Percentiles rank a stretch among this genome's conserved stretches.
Evolutionary conservation across 805 yeast genomes (phyloP).

Genomic region (Pichia insulana): DNA sequence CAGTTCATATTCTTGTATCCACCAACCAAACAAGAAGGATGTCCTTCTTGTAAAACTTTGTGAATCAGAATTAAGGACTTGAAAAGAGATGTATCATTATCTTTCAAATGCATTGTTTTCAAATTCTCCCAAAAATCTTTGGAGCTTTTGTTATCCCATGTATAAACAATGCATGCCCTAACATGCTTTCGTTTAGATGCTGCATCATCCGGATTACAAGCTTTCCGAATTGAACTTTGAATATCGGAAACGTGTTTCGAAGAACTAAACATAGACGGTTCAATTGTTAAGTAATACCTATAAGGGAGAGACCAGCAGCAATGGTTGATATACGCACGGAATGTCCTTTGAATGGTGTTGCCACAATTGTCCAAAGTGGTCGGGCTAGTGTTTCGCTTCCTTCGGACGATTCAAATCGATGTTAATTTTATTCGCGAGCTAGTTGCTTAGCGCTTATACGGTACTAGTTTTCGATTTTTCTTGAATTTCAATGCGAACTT

Average conservation of each 20-base stretch:
- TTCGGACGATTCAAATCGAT: too few relatives aligned
- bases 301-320: too few relatives aligned
- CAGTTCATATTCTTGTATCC: slow-evolving; percentile 74
- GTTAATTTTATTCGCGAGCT: too few relatives aligned
- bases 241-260: slow-evolving; percentile 32
- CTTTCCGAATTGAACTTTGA: slow-evolving; percentile 58
- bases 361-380: too few relatives aligned
- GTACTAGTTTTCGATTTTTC: too few relatives aligned
- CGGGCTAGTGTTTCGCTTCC: too few relatives aligned
- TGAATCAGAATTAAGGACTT: slow-evolving; percentile 81
- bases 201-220: slow-evolving; percentile 75
- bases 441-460: too few relatives aligned
- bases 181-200: slow-evolving; percentile 97
- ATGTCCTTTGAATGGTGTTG: too few relatives aligned
- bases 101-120: slow-evolving; percentile 69
- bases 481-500: too few relatives aligned
- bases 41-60: slow-evolving; percentile 97
- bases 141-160: slow-evolving; percentile 90
- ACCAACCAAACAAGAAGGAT: slow-evolving; percentile 70
- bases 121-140: slow-evolving; percentile 79
- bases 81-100: slow-evolving; percentile 76
- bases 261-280: slow-evolving; percentile 15
- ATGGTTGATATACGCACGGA: too few relatives aligned
- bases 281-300: too few relatives aligned
- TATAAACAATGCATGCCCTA: slow-evolving; percentile 86